Conservation (phyloP, 2,329 filamentous ascomycete genomes). For the Colletotrichum camelliae region DNA sequence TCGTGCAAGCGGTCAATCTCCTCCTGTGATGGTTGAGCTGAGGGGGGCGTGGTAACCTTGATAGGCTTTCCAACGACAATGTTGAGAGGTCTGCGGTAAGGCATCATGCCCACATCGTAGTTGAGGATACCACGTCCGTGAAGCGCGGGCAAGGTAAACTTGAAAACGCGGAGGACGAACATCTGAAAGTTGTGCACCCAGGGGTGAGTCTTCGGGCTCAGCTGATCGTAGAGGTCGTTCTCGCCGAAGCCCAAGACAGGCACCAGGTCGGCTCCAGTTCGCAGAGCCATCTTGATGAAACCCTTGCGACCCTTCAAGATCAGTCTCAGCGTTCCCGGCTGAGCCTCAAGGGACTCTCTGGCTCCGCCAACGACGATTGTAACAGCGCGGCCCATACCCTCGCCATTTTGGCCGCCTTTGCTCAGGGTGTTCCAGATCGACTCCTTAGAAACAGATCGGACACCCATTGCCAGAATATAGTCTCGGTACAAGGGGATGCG, state of each 20-base stretch:
- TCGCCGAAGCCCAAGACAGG: constrained; percentile 93
- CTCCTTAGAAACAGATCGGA: constrained; percentile 88
- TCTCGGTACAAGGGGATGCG: constrained; percentile 92
- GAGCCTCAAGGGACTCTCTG: constrained; percentile 87
- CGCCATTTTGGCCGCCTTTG: constrained; percentile 75
- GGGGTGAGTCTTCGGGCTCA: constrained; percentile 78
- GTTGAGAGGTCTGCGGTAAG: constrained; percentile 86
- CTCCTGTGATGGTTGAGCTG: constrained; percentile 69
- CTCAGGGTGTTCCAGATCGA: constrained; percentile 89
- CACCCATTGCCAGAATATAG: constrained; percentile 87
- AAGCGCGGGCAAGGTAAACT: constrained; percentile 90
- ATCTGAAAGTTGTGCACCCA: constrained; percentile 82
- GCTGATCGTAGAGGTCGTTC: constrained; percentile 94
- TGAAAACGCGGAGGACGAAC: constrained; percentile 82
- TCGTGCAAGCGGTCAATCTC: constrained; percentile 84
- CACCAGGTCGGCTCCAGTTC: constrained; percentile 91
- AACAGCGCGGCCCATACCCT: constrained; percentile 93
- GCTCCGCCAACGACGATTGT: constrained; percentile 96
- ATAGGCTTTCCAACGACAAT: constrained; percentile 89
- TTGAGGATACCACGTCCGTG: constrained; percentile 95
- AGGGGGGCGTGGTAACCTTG: constrained; percentile 63
- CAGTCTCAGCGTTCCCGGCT: constrained; percentile 77
- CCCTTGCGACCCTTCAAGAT: constrained; percentile 86
- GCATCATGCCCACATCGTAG: constrained; percentile 96
- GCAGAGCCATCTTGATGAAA: constrained; percentile 91